Evolutionary conservation across 2,329 filamentous ascomycete genomes (phyloP), one percentile per base, ranked within the genome.

Genomic region (Westerdykella ornata): DNA sequence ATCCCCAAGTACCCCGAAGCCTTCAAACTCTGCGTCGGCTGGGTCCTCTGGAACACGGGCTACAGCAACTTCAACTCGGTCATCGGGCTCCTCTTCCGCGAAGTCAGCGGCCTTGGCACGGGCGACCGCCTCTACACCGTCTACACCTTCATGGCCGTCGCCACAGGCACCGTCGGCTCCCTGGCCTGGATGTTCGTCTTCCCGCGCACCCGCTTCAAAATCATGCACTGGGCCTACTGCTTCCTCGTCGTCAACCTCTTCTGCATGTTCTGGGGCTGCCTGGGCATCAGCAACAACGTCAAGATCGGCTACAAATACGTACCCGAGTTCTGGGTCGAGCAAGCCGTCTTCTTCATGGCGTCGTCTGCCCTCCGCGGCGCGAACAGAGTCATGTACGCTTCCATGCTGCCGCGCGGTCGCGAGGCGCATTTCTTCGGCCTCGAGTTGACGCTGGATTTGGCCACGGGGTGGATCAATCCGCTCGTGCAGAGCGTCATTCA

Each of bases 11-110:
- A 52, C 19, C 43, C 49, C 5, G 47, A 52, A 42, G 47, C 49
- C 3, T 51, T 52, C 35, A 52, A 52, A 14, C 42, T 52, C 11
- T 52, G 49, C 36, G 43, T 52, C 17, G 49, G 49, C 30, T 52
- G 49, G 49, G 41, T 52, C n/a, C 43, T 52, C 11, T 52, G 49
- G 49, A 52, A 52, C 35, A 52, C 49, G 1, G 47, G 47, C 40
- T 52, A 52, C 26, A 46, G 38, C 36, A 52, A 52, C 33, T 45
- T 42, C 39, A 44, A 50, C 18, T 38, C 38, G 1, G 38, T 52
- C 15, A 46, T 46, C 13, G 34, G 39, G 3, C 26, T 46, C 9
- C 43, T 51, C 0, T 52, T 52, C 17, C 49, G 49, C 5, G 39
- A 52, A 37, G 49, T 52, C 18, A 52, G 46, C 15, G 49, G 47